Evolutionary conservation across 169 alveolate genomes (phyloP).

Genomic region (Plasmodium berghei): DNA sequence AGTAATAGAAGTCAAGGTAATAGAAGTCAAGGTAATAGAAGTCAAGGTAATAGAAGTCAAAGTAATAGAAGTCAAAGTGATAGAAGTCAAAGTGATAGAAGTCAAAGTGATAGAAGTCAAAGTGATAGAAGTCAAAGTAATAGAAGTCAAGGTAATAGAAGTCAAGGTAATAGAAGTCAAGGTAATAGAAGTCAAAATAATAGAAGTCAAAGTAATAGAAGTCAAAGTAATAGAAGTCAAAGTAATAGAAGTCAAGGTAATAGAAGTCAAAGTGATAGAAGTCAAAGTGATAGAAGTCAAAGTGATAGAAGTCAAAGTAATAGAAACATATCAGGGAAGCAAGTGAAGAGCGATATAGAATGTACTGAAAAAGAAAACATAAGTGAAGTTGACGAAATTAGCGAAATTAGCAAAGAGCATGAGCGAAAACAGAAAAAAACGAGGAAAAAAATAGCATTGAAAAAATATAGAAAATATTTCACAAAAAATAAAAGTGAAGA

Average conservation of each 20-base stretch:
- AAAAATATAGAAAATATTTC: constrained; percentile 12
- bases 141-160: background rate
- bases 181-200: too few relatives aligned
- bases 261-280: too few relatives aligned
- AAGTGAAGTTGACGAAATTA: background rate
- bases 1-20: too few relatives aligned
- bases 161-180: too few relatives aligned
- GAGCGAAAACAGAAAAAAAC: constrained; percentile 8
- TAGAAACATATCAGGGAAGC: too few relatives aligned
- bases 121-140: background rate
- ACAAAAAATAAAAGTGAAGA: background rate
- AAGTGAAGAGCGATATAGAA: too few relatives aligned
- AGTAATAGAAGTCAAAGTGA: background rate
- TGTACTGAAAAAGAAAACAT: background rate
- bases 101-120: background rate
- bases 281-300: background rate
- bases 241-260: too few relatives aligned
- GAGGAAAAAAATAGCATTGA: background rate
- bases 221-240: too few relatives aligned
- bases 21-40: too few relatives aligned
- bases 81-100: background rate
- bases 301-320: background rate
- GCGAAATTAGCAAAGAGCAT: background rate
- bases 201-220: too few relatives aligned
- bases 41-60: too few relatives aligned